Conservation (phyloP, 345 rosid genomes). For the sweet orange (Citrus sinensis) region DNA sequence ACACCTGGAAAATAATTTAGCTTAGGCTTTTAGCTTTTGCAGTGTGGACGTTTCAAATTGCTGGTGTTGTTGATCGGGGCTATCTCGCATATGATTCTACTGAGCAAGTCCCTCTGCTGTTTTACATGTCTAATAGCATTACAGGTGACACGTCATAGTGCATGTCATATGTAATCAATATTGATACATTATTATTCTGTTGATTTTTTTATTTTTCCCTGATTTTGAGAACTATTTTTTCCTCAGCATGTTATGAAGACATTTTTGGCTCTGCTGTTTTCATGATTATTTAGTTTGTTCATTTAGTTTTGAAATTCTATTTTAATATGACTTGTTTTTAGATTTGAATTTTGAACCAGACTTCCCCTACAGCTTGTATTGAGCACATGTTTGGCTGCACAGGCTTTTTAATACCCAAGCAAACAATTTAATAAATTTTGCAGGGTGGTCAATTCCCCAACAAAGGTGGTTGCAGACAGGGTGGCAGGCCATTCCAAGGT, state of each 20-base stretch:
- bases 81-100: neutral
- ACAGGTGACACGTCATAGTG: neutral
- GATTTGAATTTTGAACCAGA: neutral
- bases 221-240: neutral
- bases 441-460: slow-evolving; percentile 22
- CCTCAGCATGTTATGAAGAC: neutral
- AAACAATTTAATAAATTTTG: slow-evolving; percentile 15
- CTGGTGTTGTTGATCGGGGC: neutral
- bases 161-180: neutral
- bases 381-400: slow-evolving; percentile 11
- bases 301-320: neutral
- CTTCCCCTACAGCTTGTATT: neutral
- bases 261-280: neutral
- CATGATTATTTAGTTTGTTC: neutral
- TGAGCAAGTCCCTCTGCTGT: neutral
- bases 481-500: slow-evolving; percentile 10
- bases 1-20: neutral
- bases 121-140: neutral
- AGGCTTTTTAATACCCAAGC: slow-evolving; percentile 1
- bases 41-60: neutral
- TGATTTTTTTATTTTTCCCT: neutral
- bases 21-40: neutral
- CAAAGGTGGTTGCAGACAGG: slow-evolving; percentile 13
- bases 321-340: neutral
- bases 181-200: neutral